Evolutionary conservation across 2,329 filamentous ascomycete species (phyloP).

Genomic region (Ceratocystis papillata): DNA sequence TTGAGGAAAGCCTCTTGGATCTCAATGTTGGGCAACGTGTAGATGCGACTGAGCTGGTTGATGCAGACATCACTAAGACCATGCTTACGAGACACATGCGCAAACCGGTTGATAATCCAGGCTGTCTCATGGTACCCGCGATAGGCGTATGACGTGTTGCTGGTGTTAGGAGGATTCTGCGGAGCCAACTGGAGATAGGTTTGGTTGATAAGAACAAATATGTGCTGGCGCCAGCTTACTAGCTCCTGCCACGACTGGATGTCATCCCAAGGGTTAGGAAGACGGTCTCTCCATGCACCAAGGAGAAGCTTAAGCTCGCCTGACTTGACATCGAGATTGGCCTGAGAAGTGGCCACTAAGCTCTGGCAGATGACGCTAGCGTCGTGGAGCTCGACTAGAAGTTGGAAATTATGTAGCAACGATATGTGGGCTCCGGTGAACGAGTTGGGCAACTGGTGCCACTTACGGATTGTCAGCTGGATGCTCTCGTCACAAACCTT

Average conservation of each 20-base stretch:
- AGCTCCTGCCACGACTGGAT: slow-evolving; percentile 99
- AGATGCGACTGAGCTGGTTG: slow-evolving; percentile 91
- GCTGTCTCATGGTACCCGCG: slow-evolving; percentile 96
- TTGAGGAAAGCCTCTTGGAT: slow-evolving; percentile 99
- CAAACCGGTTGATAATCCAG: slow-evolving; percentile 99
- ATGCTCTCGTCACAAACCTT: slow-evolving; percentile 93
- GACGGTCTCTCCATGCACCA: slow-evolving; percentile 85
- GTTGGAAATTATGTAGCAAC: slow-evolving; percentile 93
- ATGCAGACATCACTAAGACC: slow-evolving; percentile 95
- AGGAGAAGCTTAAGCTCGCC: slow-evolving; percentile 89
- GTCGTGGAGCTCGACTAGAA: slow-evolving; percentile 92
- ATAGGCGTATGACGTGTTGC: slow-evolving; percentile 89
- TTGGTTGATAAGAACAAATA: slow-evolving; percentile 92
- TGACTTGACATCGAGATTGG: slow-evolving; percentile 85
- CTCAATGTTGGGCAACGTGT: slow-evolving; percentile 97
- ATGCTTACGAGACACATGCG: slow-evolving; percentile 94
- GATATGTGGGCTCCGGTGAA: slow-evolving; percentile 94
- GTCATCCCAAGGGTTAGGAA: slow-evolving; percentile 98
- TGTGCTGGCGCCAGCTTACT: slow-evolving; percentile 99
- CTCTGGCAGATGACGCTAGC: slow-evolving; percentile 94
- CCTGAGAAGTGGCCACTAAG: slow-evolving; percentile 68
- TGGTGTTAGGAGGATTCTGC: slow-evolving; percentile 60
- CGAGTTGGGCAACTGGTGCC: slow-evolving; percentile 91
- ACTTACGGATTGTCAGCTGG: slow-evolving; percentile 92
- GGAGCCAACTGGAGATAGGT: slow-evolving; percentile 83